A percentile compares a stretch with the other conserved stretches of the same genome.
phyloP scores from a whole-genome alignment of 176 grass and related monocot species.

The Sorghum bicolor region Sorghum_bicolor_NCBIv3 NC_012871.2:73896001-73896500 shows the following conservation, averaged over 20 bases:
- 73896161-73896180: background rate
- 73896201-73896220: conserved; percentile 23
- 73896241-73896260: conserved; percentile 19
- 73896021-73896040: conserved; percentile 7
- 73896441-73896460: conserved; percentile 17
- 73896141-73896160: too few species aligned
- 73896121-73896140: background rate
- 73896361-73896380: conserved; percentile 41
- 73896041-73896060: conserved; percentile 16
- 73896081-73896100: conserved; percentile 37
- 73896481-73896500: background rate
- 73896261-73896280: background rate
- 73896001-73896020: conserved; percentile 34
- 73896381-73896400: background rate
- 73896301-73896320: background rate
- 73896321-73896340: background rate
- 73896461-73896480: background rate
- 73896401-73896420: background rate
- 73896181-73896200: background rate
- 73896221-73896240: background rate
- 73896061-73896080: background rate
- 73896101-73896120: background rate
- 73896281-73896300: background rate
- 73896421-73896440: background rate
- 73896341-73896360: conserved; percentile 29